Evolutionary conservation across 23 red algal species (phyloP), one percentile per base, ranked within the genome.

Genomic region (Gracilaria domingensis): DNA sequence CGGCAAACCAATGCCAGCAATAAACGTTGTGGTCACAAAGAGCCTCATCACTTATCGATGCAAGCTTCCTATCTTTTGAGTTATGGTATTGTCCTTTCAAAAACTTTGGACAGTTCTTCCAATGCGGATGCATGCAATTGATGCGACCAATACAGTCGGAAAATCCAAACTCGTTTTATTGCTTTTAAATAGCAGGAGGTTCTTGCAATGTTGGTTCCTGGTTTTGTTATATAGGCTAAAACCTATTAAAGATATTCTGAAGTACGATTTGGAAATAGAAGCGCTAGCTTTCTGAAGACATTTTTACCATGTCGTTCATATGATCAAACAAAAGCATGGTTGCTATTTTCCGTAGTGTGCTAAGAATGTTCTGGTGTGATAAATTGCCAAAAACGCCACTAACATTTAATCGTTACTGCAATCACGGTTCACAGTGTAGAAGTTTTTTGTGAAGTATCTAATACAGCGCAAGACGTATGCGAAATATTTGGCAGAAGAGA

Each of bases 1-100:
- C 83, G 24, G 83, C 0, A 74, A 87, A 87, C 59, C 83, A 87
- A 44, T 87, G 36, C 83, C 83, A 87, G 54, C 83, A 72, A 35
- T 85, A 85, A 33, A 85, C 8, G 18, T 64, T 42, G 4, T 18
- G 30, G 23, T 85, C 62, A 16, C 54, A 64, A 25, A n/a, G n/a
- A n/a, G n/a, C n/a, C n/a, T n/a, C n/a, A n/a, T n/a, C n/a, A n/a
- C n/a, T n/a, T n/a, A n/a, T n/a, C n/a, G n/a, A n/a, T n/a, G n/a
- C n/a, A n/a, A n/a, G n/a, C n/a, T n/a, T n/a, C n/a, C n/a, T n/a
- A n/a, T n/a, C n/a, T n/a, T n/a, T n/a, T n/a, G n/a, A n/a, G n/a
- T n/a, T n/a, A n/a, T n/a, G n/a, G n/a, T n/a, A n/a, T n/a, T n/a
- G n/a, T n/a, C n/a, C n/a, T n/a, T n/a, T n/a, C n/a, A n/a, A n/a